Percentiles rank a stretch among this genome's conserved stretches.
Evolutionary conservation across 805 yeast species (phyloP).

Genomic region (Barnettozyma siamensis): DNA sequence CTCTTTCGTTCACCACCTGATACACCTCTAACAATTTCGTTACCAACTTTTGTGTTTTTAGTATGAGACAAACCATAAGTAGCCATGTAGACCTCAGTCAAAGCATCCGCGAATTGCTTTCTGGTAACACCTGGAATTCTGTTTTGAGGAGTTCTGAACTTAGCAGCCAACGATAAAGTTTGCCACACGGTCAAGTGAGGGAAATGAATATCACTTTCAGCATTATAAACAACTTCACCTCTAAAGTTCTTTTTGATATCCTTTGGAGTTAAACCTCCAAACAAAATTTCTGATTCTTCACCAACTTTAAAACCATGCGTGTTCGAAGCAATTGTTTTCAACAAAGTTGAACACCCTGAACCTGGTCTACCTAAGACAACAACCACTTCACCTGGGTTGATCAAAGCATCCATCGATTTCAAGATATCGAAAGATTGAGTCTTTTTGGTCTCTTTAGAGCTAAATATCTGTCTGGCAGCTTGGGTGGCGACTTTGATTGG

Average conservation of each 20-base stretch:
- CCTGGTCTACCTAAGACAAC: conserved; percentile 75
- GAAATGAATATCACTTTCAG: conserved; percentile 63
- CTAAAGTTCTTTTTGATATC: conserved; percentile 49
- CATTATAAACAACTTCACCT: conserved; percentile 67
- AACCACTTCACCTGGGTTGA: conserved; percentile 58
- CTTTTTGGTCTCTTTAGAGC: conserved; percentile 13
- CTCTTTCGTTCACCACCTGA: conserved; percentile 71
- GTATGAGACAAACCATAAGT: conserved; percentile 47
- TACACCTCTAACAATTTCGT: conserved; percentile 57
- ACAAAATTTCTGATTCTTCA: conserved; percentile 39
- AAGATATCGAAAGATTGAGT: conserved; percentile 35
- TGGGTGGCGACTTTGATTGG: conserved; percentile 19
- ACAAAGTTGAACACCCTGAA: conserved; percentile 68
- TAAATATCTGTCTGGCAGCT: conserved; percentile 10
- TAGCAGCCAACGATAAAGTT: conserved; percentile 59
- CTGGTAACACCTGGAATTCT: conserved; percentile 57
- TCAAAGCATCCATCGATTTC: conserved; percentile 60
- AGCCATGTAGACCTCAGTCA: conserved; percentile 46
- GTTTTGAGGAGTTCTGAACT: conserved; percentile 54
- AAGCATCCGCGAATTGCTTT: conserved; percentile 46
- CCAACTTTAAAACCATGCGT: conserved; percentile 55
- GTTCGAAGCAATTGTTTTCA: conserved; percentile 53
- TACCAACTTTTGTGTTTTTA: conserved; percentile 56
- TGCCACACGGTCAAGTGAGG: conserved; percentile 64
- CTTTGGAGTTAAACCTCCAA: conserved; percentile 47